phyloP scores from a whole-genome alignment of 805 yeast genomes.

The Metschnikowia shivogae region DNA sequence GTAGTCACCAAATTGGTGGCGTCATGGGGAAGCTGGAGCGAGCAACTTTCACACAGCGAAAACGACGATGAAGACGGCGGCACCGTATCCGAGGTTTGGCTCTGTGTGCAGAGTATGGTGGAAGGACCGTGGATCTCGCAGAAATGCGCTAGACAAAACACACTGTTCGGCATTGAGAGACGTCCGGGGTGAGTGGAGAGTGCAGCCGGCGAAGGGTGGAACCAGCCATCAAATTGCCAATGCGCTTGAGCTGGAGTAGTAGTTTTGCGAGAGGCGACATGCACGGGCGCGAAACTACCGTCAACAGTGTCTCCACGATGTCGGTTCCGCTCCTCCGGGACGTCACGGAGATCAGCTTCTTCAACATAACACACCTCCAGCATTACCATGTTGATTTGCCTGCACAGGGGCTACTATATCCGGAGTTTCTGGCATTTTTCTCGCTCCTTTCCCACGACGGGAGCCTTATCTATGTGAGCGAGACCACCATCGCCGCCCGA shows the following conservation, averaged over 20 bases:
- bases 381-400: neutral
- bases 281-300: neutral
- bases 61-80: conserved; percentile 36
- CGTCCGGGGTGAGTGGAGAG: neutral
- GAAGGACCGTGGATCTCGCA: conserved; percentile 79
- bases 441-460: conserved; percentile 20
- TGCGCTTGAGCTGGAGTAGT: neutral
- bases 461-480: conserved; percentile 31
- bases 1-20: conserved; percentile 20
- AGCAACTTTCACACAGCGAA: conserved; percentile 58
- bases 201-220: neutral
- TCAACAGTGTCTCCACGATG: conserved; percentile 1
- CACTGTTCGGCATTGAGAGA: conserved; percentile 32
- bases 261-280: no score
- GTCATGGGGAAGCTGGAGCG: conserved; percentile 46
- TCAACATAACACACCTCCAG: neutral
- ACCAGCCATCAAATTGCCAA: conserved; percentile 3
- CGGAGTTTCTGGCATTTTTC: conserved; percentile 17
- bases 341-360: conserved; percentile 1
- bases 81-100: conserved; percentile 25
- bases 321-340: conserved; percentile 4
- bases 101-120: conserved; percentile 59
- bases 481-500: conserved; percentile 19
- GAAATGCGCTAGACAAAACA: conserved; percentile 62
- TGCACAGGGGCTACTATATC: neutral